Evolutionary conservation across 768 basidiomycete genomes (phyloP), one percentile per base, ranked within the genome.

Genomic region (Leccinellum luteum): DNA sequence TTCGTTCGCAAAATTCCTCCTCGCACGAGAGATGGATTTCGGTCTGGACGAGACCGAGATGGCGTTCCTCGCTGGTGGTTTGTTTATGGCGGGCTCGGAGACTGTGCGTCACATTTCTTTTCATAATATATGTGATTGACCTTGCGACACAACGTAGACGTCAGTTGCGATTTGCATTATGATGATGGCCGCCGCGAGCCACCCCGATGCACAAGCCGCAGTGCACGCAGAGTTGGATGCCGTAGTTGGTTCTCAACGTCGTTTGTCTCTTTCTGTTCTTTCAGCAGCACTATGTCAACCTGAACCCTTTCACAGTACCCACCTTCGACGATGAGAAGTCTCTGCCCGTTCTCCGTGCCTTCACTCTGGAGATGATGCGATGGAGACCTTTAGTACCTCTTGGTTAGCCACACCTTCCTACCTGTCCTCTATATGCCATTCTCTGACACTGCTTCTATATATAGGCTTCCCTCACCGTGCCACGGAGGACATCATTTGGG

Each of bases 81-180:
- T 85, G 73, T 85, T 85, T 61, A 76, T 82, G 34, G 84, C 82
- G 19, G 83, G 83, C 1, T 76, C 78, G 1, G 83, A 84, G 59
- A 83, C 82, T 6, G 74, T 74, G 51, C 8, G 66, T 30, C n/a
- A 41, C 17, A 13, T 31, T 31, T 38, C 14, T 35, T 34, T 23
- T 17, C n/a, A 35, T 19, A 19, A 41, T n/a, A 9, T 12, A 13
- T 15, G 12, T 2, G 2, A 3, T 34, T 1, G 38, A 31, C 12
- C 35, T 56, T 21, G 53, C 7, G 13, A n/a, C 12, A 5, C 13
- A 31, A 3, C 17, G 21, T 23, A 75, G 56, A 84, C 81, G 1
- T 79, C 82, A 0, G 75, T 76, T 6, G 80, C 78, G 0, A 82
- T 84, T 45, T 78, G 78, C 51, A 71, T 79, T 44, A 66, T 70